Evolutionary conservation across 2,329 filamentous ascomycete genomes (phyloP).

Genomic region (Trichophyton simii): DNA sequence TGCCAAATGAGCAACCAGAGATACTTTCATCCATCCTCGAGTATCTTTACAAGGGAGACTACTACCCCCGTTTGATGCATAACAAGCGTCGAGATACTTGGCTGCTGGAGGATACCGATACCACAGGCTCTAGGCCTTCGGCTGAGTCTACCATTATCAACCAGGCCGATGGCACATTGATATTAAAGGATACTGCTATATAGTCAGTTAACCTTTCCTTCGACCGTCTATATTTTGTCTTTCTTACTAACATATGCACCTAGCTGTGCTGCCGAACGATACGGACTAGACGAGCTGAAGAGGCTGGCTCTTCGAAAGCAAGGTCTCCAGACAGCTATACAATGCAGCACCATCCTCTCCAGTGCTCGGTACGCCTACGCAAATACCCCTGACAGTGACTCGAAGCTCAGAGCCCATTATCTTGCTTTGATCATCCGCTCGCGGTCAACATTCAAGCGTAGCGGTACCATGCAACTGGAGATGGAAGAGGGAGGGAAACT

Average conservation of each 20-base stretch:
- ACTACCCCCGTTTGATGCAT: conserved; percentile 70
- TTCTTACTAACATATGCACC: neutral
- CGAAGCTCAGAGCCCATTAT: conserved; percentile 82
- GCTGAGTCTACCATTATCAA: conserved; percentile 57
- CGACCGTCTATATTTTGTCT: neutral
- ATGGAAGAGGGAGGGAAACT: conserved; percentile 80
- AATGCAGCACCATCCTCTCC: conserved; percentile 70
- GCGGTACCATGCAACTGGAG: conserved; percentile 89
- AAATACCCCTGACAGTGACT: conserved; percentile 79
- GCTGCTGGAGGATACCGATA: conserved; percentile 58
- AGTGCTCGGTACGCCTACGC: conserved; percentile 84
- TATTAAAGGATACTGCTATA: conserved; percentile 80
- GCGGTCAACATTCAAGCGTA: conserved; percentile 78
- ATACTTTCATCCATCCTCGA: conserved; percentile 84
- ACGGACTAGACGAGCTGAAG: conserved; percentile 73
- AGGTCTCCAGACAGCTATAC: conserved; percentile 71
- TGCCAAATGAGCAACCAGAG: conserved; percentile 78
- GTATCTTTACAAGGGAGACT: conserved; percentile 88
- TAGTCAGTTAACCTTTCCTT: conserved; percentile 41
- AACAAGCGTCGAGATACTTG: conserved; percentile 70
- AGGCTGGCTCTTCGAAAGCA: conserved; percentile 77
- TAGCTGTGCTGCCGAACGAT: conserved; percentile 68
- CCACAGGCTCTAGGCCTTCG: conserved; percentile 22
- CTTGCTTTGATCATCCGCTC: conserved; percentile 84
- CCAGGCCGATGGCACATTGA: conserved; percentile 48